These are phyloP conservation scores for Ramalina peruviana DNA, from an alignment of 495 filamentous ascomycete species.

Conservation along the genomic window DNA sequence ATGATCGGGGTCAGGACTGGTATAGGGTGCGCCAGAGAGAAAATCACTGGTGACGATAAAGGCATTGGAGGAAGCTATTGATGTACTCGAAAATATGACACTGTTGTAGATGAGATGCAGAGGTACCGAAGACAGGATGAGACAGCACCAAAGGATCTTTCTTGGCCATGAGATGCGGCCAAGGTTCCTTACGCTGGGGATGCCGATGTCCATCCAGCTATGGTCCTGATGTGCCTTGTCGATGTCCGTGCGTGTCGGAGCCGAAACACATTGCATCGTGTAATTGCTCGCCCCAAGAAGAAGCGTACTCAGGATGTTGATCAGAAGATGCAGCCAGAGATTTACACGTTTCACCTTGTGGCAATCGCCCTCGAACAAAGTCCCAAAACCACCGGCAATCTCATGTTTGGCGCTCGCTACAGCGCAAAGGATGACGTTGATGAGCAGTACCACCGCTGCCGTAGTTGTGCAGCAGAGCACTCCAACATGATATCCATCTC, in stretches of 20 bases:
- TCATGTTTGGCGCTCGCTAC: not conserved
- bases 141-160: slow-evolving; percentile 5
- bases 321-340: slow-evolving; percentile 20
- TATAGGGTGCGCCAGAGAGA: not conserved
- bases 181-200: slow-evolving; percentile 26
- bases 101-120: slow-evolving; percentile 12
- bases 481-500: slow-evolving; percentile 7
- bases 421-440: slow-evolving; percentile 6
- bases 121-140: slow-evolving; percentile 12
- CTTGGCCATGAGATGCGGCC: slow-evolving; percentile 3
- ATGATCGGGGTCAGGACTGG: not conserved
- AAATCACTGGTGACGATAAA: not conserved
- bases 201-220: slow-evolving; percentile 28
- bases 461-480: slow-evolving; percentile 2
- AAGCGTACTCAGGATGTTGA: slow-evolving; percentile 24
- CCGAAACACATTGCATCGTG: slow-evolving; percentile 28
- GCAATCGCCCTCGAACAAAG: slow-evolving; percentile 14
- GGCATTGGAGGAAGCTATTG: not conserved
- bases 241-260: slow-evolving; percentile 27
- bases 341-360: slow-evolving; percentile 6
- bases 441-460: not conserved
- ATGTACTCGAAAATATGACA: not conserved
- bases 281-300: slow-evolving; percentile 30
- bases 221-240: slow-evolving; percentile 22
- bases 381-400: slow-evolving; percentile 2